Evolutionary conservation across 768 basidiomycete species (phyloP), one percentile per base, ranked within the genome.

Genomic region (Lactifluus rugatus): DNA sequence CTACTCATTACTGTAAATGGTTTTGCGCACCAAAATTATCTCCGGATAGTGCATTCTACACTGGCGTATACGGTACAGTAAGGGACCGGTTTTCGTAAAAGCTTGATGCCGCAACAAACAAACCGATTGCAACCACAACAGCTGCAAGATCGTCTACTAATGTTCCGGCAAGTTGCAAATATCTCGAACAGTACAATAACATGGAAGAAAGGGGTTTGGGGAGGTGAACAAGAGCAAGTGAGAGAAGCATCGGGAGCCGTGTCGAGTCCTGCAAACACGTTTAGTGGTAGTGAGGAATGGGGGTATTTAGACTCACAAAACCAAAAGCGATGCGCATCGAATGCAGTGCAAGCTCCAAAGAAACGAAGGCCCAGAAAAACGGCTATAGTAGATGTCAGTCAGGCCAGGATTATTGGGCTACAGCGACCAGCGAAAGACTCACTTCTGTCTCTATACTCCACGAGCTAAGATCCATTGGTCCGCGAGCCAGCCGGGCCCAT

Each of bases 331-430:
- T 80, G 54, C 83, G 81, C 62, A 83, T 66, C 9, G 89, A 88
- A 64, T 90, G 87, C 45, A 92, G 66, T 19, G 77, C 76, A 23
- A 90, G 74, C 63, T 90, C 80, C 4, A 91, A 67, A 0, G 89
- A 85, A 39, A 81, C 79, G 59, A 91, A 90, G 8, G 80, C 84
- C 86, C 86, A 89, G 68, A 91, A 87, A 73, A 92, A 87, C 1
- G 87, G 83, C 88, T 90, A 37, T 19, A 44, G 37, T 32, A 31
- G 17, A 48, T 19, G 31, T 58, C 42, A 64, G 61, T 50, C 9
- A 31, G 7, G 28, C 47, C 28, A 52, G 17, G 16, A 45, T 10
- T 13, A 16, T 19, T 36, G 34, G 54, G n/a, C 48, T 10, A 16
- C n/a, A 25, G 16, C 17, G 23, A 47, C 28, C 37, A 36, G 19